Percentiles rank a stretch among this genome's conserved stretches.
phyloP scores from a whole-genome alignment of 495 filamentous ascomycete species.

The Neurospora tetrasperma region DNA sequence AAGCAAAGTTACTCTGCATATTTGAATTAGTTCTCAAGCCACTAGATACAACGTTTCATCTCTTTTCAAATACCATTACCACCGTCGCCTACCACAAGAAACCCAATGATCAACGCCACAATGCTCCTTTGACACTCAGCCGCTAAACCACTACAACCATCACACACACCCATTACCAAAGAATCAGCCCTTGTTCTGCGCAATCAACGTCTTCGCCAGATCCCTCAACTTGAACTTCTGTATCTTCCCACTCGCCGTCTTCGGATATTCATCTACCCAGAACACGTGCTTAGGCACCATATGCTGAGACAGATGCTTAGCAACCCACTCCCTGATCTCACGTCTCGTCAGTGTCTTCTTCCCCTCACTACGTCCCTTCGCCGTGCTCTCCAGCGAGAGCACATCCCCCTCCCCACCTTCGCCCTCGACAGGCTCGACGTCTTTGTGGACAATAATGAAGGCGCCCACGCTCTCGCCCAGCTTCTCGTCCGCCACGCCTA shows the following conservation, averaged over 20 bases:
- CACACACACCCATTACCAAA: not conserved
- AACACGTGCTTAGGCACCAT: conserved; percentile 85
- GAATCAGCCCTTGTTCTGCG: not conserved
- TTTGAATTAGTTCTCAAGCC: not conserved
- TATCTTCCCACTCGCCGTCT: conserved; percentile 95
- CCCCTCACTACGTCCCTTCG: conserved; percentile 3
- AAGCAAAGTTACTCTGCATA: not conserved
- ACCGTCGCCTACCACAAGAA: not conserved
- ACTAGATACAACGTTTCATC: not conserved
- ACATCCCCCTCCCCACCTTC: conserved; percentile 6
- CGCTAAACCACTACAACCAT: not conserved
- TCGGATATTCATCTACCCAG: conserved; percentile 72
- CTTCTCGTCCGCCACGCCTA: conserved; percentile 71
- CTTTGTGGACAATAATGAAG: conserved; percentile 55
- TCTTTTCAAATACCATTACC: not conserved
- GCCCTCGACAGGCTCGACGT: conserved; percentile 22
- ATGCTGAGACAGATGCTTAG: conserved; percentile 60
- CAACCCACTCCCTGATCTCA: conserved; percentile 63
- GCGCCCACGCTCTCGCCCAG: conserved; percentile 84
- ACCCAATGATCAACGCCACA: not conserved
- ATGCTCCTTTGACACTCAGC: not conserved
- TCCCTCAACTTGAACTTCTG: conserved; percentile 87
- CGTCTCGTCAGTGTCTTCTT: conserved; percentile 35
- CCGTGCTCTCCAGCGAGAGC: not conserved
- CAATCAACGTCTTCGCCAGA: conserved; percentile 23